phyloP scores from a whole-genome alignment of 2,329 filamentous ascomycete genomes.

The Ceratocystis papillata region DNA sequence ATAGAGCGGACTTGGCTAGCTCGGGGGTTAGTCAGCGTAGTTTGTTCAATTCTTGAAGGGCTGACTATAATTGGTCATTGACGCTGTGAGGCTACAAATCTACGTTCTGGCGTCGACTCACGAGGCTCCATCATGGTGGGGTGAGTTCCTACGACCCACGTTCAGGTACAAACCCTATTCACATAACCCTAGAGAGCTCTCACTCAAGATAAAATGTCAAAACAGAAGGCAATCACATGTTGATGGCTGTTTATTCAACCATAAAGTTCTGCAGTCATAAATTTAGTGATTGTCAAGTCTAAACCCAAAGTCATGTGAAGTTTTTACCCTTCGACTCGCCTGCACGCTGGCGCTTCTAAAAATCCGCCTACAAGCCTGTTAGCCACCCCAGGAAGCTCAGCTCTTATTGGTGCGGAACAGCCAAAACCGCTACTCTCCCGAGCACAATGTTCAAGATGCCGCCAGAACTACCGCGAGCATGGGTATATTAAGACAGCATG shows the following conservation, averaged over 20 bases:
- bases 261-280: neutral
- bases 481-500: neutral
- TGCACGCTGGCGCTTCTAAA: conserved; percentile 4
- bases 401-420: conserved; percentile 18
- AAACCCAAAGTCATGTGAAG: neutral
- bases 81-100: neutral
- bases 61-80: neutral
- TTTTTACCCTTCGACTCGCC: neutral
- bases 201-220: neutral
- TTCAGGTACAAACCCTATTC: neutral
- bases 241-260: neutral
- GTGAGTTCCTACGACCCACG: conserved; percentile 9
- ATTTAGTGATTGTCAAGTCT: neutral
- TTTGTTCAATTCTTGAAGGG: neutral
- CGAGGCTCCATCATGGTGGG: conserved; percentile 14
- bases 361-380: neutral
- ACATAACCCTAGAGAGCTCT: neutral
- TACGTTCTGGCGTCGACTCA: conserved; percentile 6
- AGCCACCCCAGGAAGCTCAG: conserved; percentile 4
- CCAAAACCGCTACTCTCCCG: neutral
- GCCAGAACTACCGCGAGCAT: neutral
- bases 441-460: neutral
- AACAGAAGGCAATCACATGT: neutral
- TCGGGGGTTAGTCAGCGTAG: neutral
- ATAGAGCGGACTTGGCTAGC: neutral